Percentiles rank a stretch among this genome's conserved stretches.
phyloP scores from a whole-genome alignment of 208 protist genomes.

The Crithidia fasciculata region DNA sequence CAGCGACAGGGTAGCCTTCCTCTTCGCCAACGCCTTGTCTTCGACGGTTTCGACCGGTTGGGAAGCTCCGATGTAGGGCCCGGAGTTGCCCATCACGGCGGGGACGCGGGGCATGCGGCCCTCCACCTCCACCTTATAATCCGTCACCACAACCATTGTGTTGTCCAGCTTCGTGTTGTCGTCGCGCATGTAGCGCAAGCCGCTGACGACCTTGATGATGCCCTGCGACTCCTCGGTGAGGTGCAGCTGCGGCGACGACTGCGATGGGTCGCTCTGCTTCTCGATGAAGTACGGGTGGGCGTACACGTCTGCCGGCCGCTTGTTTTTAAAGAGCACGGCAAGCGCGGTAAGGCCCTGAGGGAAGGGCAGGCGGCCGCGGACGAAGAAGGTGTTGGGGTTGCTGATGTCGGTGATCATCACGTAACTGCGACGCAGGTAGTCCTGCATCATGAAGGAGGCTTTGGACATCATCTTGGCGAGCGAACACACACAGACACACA shows the following conservation, averaged over 20 bases:
- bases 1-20: slow-evolving; percentile 16
- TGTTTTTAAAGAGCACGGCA: slow-evolving; percentile 60
- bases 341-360: slow-evolving; percentile 72
- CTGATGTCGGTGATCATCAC: slow-evolving; percentile 67
- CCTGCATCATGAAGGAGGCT: slow-evolving; percentile 84
- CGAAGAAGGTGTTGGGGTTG: slow-evolving; percentile 63
- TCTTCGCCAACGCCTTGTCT: background rate
- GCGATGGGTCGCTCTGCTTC: slow-evolving; percentile 82
- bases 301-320: slow-evolving; percentile 74
- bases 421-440: slow-evolving; percentile 73
- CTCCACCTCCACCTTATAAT: slow-evolving; percentile 57
- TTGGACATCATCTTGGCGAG: slow-evolving; percentile 80
- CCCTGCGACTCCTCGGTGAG: slow-evolving; percentile 87
- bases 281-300: slow-evolving; percentile 89
- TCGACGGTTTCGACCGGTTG: background rate
- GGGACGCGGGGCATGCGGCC: slow-evolving; percentile 57
- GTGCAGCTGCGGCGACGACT: slow-evolving; percentile 85
- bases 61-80: slow-evolving; percentile 20
- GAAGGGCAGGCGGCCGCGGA: slow-evolving; percentile 72
- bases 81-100: background rate
- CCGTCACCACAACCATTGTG: slow-evolving; percentile 79
- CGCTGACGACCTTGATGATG: slow-evolving; percentile 82
- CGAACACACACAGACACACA: background rate
- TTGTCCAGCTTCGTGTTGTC: slow-evolving; percentile 82
- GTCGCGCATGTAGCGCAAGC: slow-evolving; percentile 86